Base-by-base conservation (phyloP, 2,329 filamentous ascomycete genomes). In the Sporothrix dimorphospora region DNA sequence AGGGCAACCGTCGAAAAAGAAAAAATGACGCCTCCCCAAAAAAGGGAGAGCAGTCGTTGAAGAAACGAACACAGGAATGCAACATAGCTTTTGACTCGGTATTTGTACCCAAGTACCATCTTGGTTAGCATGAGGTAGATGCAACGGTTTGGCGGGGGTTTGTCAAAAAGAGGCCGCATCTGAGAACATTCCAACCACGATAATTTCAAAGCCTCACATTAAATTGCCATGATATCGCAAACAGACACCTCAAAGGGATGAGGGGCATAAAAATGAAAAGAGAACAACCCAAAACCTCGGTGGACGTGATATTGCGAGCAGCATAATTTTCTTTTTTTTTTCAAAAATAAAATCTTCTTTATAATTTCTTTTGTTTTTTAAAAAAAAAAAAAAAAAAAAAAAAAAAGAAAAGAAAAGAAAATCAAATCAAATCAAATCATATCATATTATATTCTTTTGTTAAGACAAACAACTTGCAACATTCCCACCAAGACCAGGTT, bases 101-200 rank as follows among this genome's bases (percentile, higher is more conserved):
- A 49, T 66, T 45, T 24, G 21, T 49, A 9, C 38, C 38, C 38
- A 45, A 55, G 51, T 12, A 63, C 16, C 30, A 21, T n/a, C 12
- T 42, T n/a, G n/a, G 55, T 59, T 19, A 19, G 14, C 14, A 19
- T 57, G 53, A 57, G 27, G 27, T 14, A n/a, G 11, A 51, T 30
- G 24, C 61, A 66, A 47, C 40, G 40, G 45, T 49, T 51, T 38
- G 45, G 65, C 19, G 65, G 65, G 65, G 45, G 65, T 34, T 19
- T 27, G 19, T 47, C 6, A 27, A 16, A 21, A 27, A 53, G 59
- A 30, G 45, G 16, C 27, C 34, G 65, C 65, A 67, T 51, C 27
- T 67, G 45, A 67, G 45, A 67, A 4, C 65, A 53, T 66, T 66
- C 61, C 61, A 66, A 19, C 7, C 24, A 7, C 24, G 63, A 51